A percentile compares a stretch with the other conserved stretches of the same genome.
phyloP scores from a whole-genome alignment of 2,329 filamentous ascomycete genomes.

The Epichloe amarillans region DNA sequence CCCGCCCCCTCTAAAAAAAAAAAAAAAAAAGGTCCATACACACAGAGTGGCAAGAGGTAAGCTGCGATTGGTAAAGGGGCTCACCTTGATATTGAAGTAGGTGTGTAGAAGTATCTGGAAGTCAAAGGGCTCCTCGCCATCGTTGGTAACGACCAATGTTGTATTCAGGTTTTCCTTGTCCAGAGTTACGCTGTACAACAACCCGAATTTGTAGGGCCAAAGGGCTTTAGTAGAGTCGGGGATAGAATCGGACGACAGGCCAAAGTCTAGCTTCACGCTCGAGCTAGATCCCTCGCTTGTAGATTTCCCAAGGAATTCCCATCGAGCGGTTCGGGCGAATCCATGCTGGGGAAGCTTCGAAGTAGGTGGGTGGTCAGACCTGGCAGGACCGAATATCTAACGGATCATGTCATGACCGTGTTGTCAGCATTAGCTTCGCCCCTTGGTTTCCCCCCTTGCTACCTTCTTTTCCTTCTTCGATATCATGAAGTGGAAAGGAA shows the following conservation, averaged over 20 bases:
- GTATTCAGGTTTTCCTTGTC: constrained; percentile 63
- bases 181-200: constrained; percentile 88
- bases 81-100: constrained; percentile 70
- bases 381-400: constrained; percentile 75
- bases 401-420: not conserved
- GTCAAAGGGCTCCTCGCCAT: constrained; percentile 70
- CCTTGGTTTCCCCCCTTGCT: not conserved
- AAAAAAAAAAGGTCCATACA: not conserved
- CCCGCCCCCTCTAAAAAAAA: not conserved
- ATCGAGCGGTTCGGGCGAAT: constrained; percentile 77
- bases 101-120: constrained; percentile 88
- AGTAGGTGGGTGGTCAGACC: constrained; percentile 64
- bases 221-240: constrained; percentile 52
- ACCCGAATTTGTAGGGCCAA: constrained; percentile 79
- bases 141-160: constrained; percentile 76
- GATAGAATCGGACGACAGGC: constrained; percentile 62
- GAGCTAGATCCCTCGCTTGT: constrained; percentile 39
- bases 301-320: constrained; percentile 90
- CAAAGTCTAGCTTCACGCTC: constrained; percentile 90
- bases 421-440: not conserved
- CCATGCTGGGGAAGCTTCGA: constrained; percentile 79
- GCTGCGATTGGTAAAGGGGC: constrained; percentile 14
- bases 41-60: not conserved
- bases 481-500: not conserved
- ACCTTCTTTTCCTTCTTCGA: not conserved